Evolutionary conservation across 2,329 filamentous ascomycete genomes (phyloP), one percentile per base, ranked within the genome.

Genomic region (Aureobasidium sp.): DNA sequence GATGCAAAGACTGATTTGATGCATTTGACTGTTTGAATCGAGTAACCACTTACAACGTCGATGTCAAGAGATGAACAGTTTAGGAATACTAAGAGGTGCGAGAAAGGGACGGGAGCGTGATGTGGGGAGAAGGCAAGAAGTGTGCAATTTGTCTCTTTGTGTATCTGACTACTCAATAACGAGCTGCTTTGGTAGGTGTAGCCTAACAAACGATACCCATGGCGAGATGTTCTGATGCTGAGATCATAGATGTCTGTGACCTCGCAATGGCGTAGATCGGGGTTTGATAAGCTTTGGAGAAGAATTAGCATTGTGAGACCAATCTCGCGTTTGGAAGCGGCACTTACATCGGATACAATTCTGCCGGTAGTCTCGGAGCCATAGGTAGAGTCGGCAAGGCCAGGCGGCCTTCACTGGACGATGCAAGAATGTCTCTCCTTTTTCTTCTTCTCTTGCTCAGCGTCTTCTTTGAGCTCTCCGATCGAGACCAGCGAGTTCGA

Each of bases 1-100:
- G 77, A 75, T 44, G 73, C 73, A 17, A 69, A 67, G 9, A 77
- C 72, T 51, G 66, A 73, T 60, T 75, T 79, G 76, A 70, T 72
- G 52, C 77, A 79, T 69, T 67, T 71, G 64, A 75, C 72, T 5
- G 70, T 76, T 55, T 70, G 70, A 42, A 64, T 73, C 36, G 76
- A 76, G 71, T 72, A 63, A 76, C 73, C 5, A 71, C 66, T 15
- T 76, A 25, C 22, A 25, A 25, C 2, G 22, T 25, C 22, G 22
- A 25, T 25, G 22, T 25, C 22, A 25, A 1, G 22, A 34, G 2
- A 34, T 34, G 12, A 11, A 12, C 9, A 11, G 9, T 12, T 34
- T 11, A 11, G 31, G 9, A 34, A 34, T 34, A 34, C 12, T 11
- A 8, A 31, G 9, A 5, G 29, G 29, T 8, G 29, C 9, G 29